Evolutionary conservation across 805 yeast genomes (phyloP), one percentile per base, ranked within the genome.

Genomic region (Candida dajiaensis): DNA sequence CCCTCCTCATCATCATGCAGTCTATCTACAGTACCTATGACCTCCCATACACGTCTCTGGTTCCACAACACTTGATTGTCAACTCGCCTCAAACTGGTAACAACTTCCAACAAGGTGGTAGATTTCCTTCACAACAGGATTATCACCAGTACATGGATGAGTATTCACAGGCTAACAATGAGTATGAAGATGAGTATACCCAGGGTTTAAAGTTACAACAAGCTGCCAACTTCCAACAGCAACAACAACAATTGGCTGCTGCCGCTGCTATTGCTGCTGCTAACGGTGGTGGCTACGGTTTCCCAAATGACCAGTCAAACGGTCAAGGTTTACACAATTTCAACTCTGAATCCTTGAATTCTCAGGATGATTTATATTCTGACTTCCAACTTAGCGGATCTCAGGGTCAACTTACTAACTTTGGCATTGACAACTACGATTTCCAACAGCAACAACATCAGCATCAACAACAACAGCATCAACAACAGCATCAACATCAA

Each of bases 21-120:
- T 57, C 60, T 19, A 29, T 56, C 12, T 59, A 59, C 48, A 47
- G 52, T 19, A 55, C 52, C 12, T 57, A 56, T 41, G 63, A 59
- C 12, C 35, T 56, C 28, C 48, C 58, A 21, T 59, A 54, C 43
- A 47, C 56, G 2, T 56, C 57, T 7, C 35, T 59, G 43, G 52
- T 55, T 3, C 58, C 61, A 6, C 64, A 59, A 44, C 61, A 57
- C 40, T 39, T 58, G 38, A 40, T 58, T 13, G 50, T 59, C 26
- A 50, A 47, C 38, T 54, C 63, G 1, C 61, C 61, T 4, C 56
- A 52, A 35, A 22, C 44, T 11, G 47, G 47, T 40, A 41, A 45
- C 25, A 50, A 51, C 38, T 48, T 45, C 47, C 23, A 44, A 15
- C 29, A n/a, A 16, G 39, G 23, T 18, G 49, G 41, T 5, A 50